Conservation (phyloP, 1,284 basidiomycete genomes). For the Xerocomus nothofagi region DNA sequence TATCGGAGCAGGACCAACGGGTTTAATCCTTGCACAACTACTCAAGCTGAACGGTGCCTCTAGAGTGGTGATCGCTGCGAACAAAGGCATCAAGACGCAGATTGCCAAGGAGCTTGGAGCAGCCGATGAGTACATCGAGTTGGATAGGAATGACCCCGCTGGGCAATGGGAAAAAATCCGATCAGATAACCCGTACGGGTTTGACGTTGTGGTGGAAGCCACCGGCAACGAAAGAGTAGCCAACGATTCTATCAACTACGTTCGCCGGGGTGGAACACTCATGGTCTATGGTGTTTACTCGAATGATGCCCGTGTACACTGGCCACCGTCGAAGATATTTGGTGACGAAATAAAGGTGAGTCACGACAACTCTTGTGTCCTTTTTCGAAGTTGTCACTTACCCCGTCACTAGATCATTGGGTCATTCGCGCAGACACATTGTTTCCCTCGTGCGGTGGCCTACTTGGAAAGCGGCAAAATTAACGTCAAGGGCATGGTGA, state of each 20-base stretch:
- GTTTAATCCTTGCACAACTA: constrained; percentile 81
- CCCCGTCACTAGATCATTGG: constrained; percentile 63
- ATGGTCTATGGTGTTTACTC: constrained; percentile 72
- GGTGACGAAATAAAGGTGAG: constrained; percentile 74
- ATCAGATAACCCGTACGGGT: constrained; percentile 76
- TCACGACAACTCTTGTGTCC: constrained; percentile 16
- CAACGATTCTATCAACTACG: constrained; percentile 78
- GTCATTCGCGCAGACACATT: constrained; percentile 80
- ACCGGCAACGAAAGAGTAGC: constrained; percentile 79
- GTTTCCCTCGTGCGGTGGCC: constrained; percentile 82
- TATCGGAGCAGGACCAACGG: constrained; percentile 77
- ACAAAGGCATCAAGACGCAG: constrained; percentile 82
- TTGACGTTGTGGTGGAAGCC: constrained; percentile 85
- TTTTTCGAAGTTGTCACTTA: background rate
- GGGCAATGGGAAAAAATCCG: constrained; percentile 75
- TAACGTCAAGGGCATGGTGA: constrained; percentile 77
- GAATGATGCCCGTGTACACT: constrained; percentile 72
- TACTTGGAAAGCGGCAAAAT: constrained; percentile 84
- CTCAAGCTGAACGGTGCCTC: constrained; percentile 79
- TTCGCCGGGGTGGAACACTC: constrained; percentile 70
- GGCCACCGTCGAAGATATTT: constrained; percentile 83
- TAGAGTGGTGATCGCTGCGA: constrained; percentile 73
- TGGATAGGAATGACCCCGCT: constrained; percentile 69
- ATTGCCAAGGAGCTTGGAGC: constrained; percentile 74
- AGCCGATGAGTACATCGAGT: constrained; percentile 77